These are phyloP conservation scores for Malassezia restricta DNA, from an alignment of 1,284 basidiomycete species.

Conservation along the genomic window DNA sequence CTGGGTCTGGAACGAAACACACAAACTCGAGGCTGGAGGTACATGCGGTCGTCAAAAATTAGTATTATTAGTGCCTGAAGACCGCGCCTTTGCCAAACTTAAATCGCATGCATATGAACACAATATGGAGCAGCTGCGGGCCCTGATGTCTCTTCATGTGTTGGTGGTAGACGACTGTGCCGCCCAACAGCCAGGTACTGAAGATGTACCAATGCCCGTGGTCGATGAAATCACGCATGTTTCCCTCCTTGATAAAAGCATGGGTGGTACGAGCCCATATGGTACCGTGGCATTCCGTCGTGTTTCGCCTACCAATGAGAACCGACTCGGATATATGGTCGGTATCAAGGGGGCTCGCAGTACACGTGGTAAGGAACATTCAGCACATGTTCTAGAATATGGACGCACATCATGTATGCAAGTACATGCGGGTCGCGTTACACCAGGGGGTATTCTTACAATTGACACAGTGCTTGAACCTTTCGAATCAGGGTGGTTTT, in stretches of 20 bases:
- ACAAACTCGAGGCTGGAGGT: background rate
- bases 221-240: slow-evolving; percentile 9
- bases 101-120: slow-evolving; percentile 67
- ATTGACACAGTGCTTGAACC: slow-evolving; percentile 73
- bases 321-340: slow-evolving; percentile 59
- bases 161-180: slow-evolving; percentile 54
- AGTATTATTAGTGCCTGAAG: slow-evolving; percentile 67
- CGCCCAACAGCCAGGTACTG: background rate
- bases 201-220: background rate
- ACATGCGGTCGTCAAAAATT: slow-evolving; percentile 1
- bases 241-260: slow-evolving; percentile 25
- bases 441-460: slow-evolving; percentile 61
- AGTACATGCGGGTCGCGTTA: slow-evolving; percentile 17
- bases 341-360: slow-evolving; percentile 81
- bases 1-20: slow-evolving; percentile 9
- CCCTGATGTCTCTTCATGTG: slow-evolving; percentile 76
- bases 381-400: slow-evolving; percentile 65
- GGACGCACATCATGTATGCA: slow-evolving; percentile 53
- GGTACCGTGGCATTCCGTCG: slow-evolving; percentile 32
- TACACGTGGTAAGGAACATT: slow-evolving; percentile 56
- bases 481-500: slow-evolving; percentile 57
- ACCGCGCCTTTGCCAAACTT: slow-evolving; percentile 77
- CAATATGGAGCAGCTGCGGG: slow-evolving; percentile 50
- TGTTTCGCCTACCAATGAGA: background rate
- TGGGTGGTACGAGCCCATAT: slow-evolving; percentile 27